Percentiles rank a stretch among this genome's conserved stretches.
Evolutionary conservation across 2,329 filamentous ascomycete genomes (phyloP).

Genomic region (Cytospora piceae): DNA sequence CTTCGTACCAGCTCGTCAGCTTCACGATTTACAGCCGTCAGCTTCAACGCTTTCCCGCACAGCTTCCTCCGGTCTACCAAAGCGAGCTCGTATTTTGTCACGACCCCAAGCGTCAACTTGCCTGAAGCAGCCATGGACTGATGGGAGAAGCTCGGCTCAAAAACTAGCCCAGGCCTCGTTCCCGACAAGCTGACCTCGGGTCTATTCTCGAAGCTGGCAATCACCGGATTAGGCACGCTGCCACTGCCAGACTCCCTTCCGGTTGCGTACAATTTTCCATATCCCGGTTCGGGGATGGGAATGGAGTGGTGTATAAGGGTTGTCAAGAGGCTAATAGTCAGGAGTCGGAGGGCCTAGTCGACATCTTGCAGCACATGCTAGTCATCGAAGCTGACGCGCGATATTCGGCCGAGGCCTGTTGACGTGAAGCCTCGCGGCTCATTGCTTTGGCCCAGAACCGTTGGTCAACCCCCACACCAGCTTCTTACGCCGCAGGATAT

Average conservation of each 20-base stretch:
- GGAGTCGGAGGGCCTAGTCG: too few species aligned
- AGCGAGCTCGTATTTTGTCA: background rate
- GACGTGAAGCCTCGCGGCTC: slow-evolving; percentile 1
- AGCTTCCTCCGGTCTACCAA: background rate
- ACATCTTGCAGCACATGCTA: too few species aligned
- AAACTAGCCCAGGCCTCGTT: background rate
- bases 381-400: background rate
- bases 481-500: slow-evolving; percentile 5
- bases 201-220: background rate
- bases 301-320: background rate
- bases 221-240: too few species aligned
- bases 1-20: background rate
- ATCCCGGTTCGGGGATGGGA: background rate
- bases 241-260: too few species aligned
- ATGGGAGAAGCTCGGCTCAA: background rate
- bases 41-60: background rate
- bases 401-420: slow-evolving; percentile 4
- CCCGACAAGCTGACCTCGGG: background rate
- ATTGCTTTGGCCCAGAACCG: background rate
- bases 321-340: background rate
- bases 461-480: slow-evolving; percentile 1
- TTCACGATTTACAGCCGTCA: background rate
- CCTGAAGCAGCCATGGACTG: background rate
- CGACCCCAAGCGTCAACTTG: background rate
- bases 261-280: slow-evolving; percentile 14